Base-by-base conservation (phyloP, 2,329 filamentous ascomycete species). In the Mollisia scopiformis region DNA sequence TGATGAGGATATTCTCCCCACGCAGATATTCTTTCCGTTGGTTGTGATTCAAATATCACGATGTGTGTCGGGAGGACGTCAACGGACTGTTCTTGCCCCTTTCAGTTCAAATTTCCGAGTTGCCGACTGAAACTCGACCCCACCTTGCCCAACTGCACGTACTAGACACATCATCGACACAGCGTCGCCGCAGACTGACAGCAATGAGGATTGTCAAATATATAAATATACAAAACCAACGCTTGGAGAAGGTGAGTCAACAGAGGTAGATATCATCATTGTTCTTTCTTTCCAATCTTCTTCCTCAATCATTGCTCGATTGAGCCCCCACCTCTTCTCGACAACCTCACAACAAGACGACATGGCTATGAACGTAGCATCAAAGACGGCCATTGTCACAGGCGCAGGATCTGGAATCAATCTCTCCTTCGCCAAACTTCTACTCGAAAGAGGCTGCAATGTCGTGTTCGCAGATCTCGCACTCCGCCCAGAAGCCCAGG, bases 351-450 rank as follows among this genome's bases (percentile, higher is more conserved):
- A 33, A 30, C 25, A 11, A 16, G 16, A 10, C 55, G 49, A 46
- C 16, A 71, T 71, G 69, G 69, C 69, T 6, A 67, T 70, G 64
- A 64, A 66, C n/a, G 76, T 82, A 21, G 67, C 75, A 55, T 78
- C 76, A 54, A 80, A 78, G 68, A 78, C 80, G 13, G 82, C 82
- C 13, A 81, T 85, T 50, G 74, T 85, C 30, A 85, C 82, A 11
- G 82, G 82, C 31, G 82, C 80, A 39, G 82, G 82, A 27, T 84
- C 81, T 50, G 82, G 82, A 79, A 81, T 81, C 61, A 79, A 78
- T 59, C 69, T 82, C 10, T 71, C 70, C 2, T 82, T 82, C 46
- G 78, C 79, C 4, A 66, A 75, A 21, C 72, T 81, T 0, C 74
- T 83, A 1, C 71, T 82, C 0, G 66, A 66, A 7, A 72, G 71